A percentile compares a stretch with the other conserved stretches of the same genome.
Conservation (phyloP, 805 yeast genomes). For the Lipomyces lipofer region DNA sequence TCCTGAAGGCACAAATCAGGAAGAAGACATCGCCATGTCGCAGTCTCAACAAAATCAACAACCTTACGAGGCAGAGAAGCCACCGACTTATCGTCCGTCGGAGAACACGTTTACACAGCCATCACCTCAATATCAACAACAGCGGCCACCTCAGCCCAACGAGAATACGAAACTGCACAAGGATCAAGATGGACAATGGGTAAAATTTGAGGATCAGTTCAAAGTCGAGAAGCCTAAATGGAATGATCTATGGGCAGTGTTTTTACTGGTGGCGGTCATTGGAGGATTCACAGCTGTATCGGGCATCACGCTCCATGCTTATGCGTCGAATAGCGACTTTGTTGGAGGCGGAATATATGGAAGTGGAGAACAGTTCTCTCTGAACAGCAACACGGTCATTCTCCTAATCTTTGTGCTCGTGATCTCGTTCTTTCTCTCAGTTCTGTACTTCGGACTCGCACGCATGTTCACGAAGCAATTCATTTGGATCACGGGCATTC, state of each 20-base stretch:
- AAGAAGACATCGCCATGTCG: neutral
- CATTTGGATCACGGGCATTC: constrained; percentile 65
- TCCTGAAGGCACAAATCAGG: no score
- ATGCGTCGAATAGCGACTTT: constrained; percentile 53
- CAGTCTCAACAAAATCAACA: constrained; percentile 3
- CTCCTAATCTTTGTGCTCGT: constrained; percentile 66
- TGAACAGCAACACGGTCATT: constrained; percentile 74
- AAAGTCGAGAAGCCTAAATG: constrained; percentile 61
- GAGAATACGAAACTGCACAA: neutral
- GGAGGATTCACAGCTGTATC: constrained; percentile 73
- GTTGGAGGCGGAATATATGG: constrained; percentile 66
- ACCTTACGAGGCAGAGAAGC: neutral
- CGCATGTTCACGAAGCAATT: constrained; percentile 64
- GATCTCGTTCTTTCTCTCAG: constrained; percentile 59
- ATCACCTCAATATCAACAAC: constrained; percentile 18
- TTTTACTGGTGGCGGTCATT: constrained; percentile 50
- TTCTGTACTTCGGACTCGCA: constrained; percentile 59
- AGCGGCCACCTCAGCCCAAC: constrained; percentile 5
- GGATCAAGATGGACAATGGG: constrained; percentile 36
- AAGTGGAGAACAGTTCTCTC: constrained; percentile 53
- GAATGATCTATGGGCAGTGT: constrained; percentile 68
- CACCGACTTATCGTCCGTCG: constrained; percentile 22
- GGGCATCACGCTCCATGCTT: constrained; percentile 64
- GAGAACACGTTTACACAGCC: constrained; percentile 13
- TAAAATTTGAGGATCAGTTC: constrained; percentile 66